phyloP scores from a whole-genome alignment of 2,329 filamentous ascomycete genomes.

The Basipetospora chlamydospora region DNA sequence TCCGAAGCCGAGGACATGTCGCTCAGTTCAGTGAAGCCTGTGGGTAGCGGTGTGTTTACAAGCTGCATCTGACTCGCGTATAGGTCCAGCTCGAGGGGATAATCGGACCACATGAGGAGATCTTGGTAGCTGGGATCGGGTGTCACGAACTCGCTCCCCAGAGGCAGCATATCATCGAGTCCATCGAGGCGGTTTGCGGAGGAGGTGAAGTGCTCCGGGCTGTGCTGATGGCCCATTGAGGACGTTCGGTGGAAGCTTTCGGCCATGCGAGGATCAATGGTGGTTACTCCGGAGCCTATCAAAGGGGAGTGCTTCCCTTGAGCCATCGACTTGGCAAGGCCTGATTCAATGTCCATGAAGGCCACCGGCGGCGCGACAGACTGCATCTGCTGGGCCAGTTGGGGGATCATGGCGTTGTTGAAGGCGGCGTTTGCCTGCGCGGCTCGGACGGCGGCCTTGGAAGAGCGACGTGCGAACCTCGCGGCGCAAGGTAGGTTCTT shows the following conservation, averaged over 20 bases:
- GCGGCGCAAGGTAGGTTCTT: slow-evolving; percentile 23
- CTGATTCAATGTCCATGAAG: slow-evolving; percentile 21
- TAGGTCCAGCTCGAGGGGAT: slow-evolving; percentile 27
- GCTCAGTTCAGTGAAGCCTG: slow-evolving; percentile 24
- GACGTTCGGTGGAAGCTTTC: slow-evolving; percentile 13
- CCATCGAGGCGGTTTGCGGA: slow-evolving; percentile 21
- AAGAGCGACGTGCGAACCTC: slow-evolving; percentile 34
- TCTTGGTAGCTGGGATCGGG: slow-evolving; percentile 27
- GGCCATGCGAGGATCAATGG: slow-evolving; percentile 19
- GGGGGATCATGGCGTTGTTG: slow-evolving; percentile 12
- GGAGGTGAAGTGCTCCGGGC: slow-evolving; percentile 20
- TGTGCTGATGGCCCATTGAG: slow-evolving; percentile 19
- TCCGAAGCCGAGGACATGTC: slow-evolving; percentile 28
- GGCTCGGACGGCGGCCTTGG: slow-evolving; percentile 29
- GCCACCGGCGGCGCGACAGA: slow-evolving; percentile 5
- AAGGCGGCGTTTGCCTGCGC: slow-evolving; percentile 24
- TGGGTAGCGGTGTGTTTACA: slow-evolving; percentile 18
- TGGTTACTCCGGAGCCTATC: slow-evolving; percentile 14
- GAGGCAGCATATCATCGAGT: slow-evolving; percentile 27
- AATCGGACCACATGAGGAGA: slow-evolving; percentile 28
- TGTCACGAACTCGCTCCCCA: slow-evolving; percentile 19
- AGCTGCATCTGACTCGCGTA: slow-evolving; percentile 20
- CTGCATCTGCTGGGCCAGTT: slow-evolving; percentile 12
- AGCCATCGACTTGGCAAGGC: slow-evolving; percentile 12
- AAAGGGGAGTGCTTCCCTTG: slow-evolving; percentile 12